Evolutionary conservation across 1,284 basidiomycete species (phyloP), one percentile per base, ranked within the genome.

Genomic region (Wolfiporia cocos): DNA sequence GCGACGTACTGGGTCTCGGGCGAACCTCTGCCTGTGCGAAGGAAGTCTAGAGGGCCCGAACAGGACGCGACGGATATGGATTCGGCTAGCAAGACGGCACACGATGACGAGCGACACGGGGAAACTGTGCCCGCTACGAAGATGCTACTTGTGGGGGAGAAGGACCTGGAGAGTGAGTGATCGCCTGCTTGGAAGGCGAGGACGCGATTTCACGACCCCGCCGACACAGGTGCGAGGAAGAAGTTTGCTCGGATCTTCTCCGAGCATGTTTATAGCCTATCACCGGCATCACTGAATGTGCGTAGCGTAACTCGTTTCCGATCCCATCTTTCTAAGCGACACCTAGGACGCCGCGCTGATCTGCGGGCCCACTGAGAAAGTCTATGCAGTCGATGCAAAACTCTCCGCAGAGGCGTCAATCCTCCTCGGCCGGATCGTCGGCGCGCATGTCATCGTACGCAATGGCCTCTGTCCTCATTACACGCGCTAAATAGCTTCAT

Each of bases 261-360:
- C 1, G 63, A 77, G 14, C 76, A 84, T 51, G 58, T 88, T 3
- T 86, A 88, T 55, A 76, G 81, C 51, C 53, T 88, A 21, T 77
- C 84, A 2, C 75, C 81, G 1, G 71, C 76, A 1, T 70, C 68
- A 5, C 56, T 86, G 33, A 66, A 63, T 34, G 85, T 84, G 57
- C 37, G 78, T 66, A 32, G n/a, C n/a, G n/a, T n/a, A n/a, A n/a
- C n/a, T n/a, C n/a, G n/a, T n/a, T n/a, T n/a, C n/a, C n/a, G n/a
- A n/a, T n/a, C 35, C 26, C 15, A 36, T 17, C 5, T 24, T 29
- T 9, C 20, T 11, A 22, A 20, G 21, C 12, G 5, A 21, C 1
- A 5, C 9, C 19, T 38, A 86, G 83, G 83, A 86, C 51, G 69
- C 74, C 1, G 76, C 68, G 1, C 62, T 81, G 6, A 62, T 86